These are phyloP conservation scores for Ceratobasidium sp. DNA, from an alignment of 1,284 basidiomycete species.

Conservation along the genomic window DNA sequence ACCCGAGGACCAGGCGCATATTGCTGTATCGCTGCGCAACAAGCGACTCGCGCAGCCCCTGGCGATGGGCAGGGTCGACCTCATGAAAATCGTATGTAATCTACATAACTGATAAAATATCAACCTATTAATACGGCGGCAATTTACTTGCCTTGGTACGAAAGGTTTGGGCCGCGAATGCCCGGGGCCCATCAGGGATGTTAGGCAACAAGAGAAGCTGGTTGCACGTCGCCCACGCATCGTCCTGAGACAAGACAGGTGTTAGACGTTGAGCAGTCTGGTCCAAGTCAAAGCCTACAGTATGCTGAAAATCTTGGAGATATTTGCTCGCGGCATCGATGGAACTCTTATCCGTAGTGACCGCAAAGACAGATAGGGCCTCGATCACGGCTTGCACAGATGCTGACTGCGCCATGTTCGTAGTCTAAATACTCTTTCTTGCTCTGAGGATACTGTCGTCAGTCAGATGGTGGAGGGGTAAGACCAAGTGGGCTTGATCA, in stretches of 20 bases:
- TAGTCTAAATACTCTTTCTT: neutral
- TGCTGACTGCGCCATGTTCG: slow-evolving; percentile 32
- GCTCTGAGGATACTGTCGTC: slow-evolving; percentile 2
- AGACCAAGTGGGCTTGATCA: slow-evolving; percentile 30
- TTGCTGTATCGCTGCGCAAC: slow-evolving; percentile 73
- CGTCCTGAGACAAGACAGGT: slow-evolving; percentile 47
- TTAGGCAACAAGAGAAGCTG: slow-evolving; percentile 83
- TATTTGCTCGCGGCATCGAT: slow-evolving; percentile 87
- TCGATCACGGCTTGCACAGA: slow-evolving; percentile 69
- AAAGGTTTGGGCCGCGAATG: slow-evolving; percentile 98
- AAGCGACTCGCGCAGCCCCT: slow-evolving; percentile 87
- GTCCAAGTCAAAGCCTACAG: slow-evolving; percentile 68
- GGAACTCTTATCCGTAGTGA: slow-evolving; percentile 80
- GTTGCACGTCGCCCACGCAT: slow-evolving; percentile 97
- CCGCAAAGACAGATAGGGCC: slow-evolving; percentile 75
- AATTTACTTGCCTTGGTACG: slow-evolving; percentile 79
- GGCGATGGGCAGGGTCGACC: slow-evolving; percentile 73
- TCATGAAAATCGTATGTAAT: slow-evolving; percentile 95
- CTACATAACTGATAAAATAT: slow-evolving; percentile 53
- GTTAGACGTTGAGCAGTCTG: slow-evolving; percentile 36
- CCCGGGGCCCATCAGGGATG: slow-evolving; percentile 79
- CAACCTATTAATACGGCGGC: neutral
- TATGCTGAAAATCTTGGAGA: slow-evolving; percentile 96
- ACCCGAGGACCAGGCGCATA: slow-evolving; percentile 80
- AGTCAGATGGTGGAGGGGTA: slow-evolving; percentile 32